Evolutionary conservation across 345 rosid species (phyloP).

Genomic region (Salix brachista): DNA sequence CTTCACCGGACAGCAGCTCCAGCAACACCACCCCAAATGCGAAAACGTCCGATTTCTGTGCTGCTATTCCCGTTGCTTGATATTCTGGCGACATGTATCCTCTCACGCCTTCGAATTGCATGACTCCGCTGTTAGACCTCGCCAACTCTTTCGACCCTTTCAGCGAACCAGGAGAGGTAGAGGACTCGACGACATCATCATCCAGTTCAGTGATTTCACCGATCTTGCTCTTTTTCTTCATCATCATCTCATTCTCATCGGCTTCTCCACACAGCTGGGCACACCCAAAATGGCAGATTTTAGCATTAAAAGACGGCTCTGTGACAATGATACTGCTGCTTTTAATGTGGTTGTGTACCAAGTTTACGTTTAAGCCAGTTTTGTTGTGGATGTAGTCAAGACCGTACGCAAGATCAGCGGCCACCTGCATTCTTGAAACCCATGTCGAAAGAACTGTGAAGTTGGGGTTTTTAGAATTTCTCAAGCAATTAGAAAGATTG

Average conservation of each 20-base stretch:
- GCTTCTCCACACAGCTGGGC: slow-evolving; percentile 78
- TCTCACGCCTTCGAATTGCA: slow-evolving; percentile 63
- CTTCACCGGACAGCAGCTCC: slow-evolving; percentile 76
- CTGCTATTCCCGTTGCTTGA: slow-evolving; percentile 43
- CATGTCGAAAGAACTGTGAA: slow-evolving; percentile 71
- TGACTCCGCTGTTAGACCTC: slow-evolving; percentile 24
- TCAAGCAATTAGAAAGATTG: slow-evolving; percentile 57
- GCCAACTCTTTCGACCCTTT: slow-evolving; percentile 17
- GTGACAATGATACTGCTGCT: slow-evolving; percentile 66
- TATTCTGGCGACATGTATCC: slow-evolving; percentile 93
- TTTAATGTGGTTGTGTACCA: slow-evolving; percentile 72
- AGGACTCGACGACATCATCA: too few species aligned
- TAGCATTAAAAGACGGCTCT: slow-evolving; percentile 59
- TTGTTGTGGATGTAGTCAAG: slow-evolving; percentile 84
- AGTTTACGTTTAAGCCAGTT: slow-evolving; percentile 54
- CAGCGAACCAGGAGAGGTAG: too few species aligned
- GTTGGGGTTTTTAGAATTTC: slow-evolving; percentile 55
- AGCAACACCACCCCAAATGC: slow-evolving; percentile 75
- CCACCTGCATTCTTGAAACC: slow-evolving; percentile 81
- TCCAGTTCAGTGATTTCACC: slow-evolving; percentile 22
- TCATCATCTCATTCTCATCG: slow-evolving; percentile 28
- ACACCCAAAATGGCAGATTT: slow-evolving; percentile 77
- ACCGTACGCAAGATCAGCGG: slow-evolving; percentile 73
- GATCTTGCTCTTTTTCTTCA: not conserved
- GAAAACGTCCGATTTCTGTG: slow-evolving; percentile 74